Conservation (phyloP, 805 yeast species). For the Candida schatavii region DNA sequence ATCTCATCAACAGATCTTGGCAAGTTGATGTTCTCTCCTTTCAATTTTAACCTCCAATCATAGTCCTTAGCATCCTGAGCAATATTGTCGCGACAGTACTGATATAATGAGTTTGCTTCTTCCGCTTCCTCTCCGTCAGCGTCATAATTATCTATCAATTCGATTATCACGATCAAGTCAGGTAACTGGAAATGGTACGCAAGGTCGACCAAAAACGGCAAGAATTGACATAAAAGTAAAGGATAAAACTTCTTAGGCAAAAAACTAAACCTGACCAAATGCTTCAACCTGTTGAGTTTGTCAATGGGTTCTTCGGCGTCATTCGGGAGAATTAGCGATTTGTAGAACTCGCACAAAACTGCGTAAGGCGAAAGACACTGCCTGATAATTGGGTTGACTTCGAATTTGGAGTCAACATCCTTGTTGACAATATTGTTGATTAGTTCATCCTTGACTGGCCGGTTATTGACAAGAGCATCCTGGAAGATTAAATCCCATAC, state of each 20-base stretch:
- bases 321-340: conserved; percentile 13
- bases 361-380: conserved; percentile 75
- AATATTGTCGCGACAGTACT: conserved; percentile 24
- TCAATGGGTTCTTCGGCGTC: conserved; percentile 20
- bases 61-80: conserved; percentile 15
- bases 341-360: conserved; percentile 51
- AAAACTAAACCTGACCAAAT: conserved; percentile 41
- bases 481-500: conserved; percentile 64
- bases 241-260: conserved; percentile 50
- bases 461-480: conserved; percentile 50
- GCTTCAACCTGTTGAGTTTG: conserved; percentile 46
- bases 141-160: conserved; percentile 38
- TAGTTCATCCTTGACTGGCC: conserved; percentile 55
- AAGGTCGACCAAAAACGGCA: conserved; percentile 34
- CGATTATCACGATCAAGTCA: conserved; percentile 34
- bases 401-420: conserved; percentile 29
- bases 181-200: conserved; percentile 22
- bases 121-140: conserved; percentile 17
- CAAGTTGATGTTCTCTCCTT: conserved; percentile 12
- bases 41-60: conserved; percentile 37
- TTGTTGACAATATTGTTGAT: conserved; percentile 46
- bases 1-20: conserved; percentile 27
- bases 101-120: conserved; percentile 31
- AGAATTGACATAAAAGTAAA: conserved; percentile 46
- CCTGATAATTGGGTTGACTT: conserved; percentile 54